phyloP scores from a whole-genome alignment of 1,284 basidiomycete species.

The Stygiomarasmius scandens region DNA sequence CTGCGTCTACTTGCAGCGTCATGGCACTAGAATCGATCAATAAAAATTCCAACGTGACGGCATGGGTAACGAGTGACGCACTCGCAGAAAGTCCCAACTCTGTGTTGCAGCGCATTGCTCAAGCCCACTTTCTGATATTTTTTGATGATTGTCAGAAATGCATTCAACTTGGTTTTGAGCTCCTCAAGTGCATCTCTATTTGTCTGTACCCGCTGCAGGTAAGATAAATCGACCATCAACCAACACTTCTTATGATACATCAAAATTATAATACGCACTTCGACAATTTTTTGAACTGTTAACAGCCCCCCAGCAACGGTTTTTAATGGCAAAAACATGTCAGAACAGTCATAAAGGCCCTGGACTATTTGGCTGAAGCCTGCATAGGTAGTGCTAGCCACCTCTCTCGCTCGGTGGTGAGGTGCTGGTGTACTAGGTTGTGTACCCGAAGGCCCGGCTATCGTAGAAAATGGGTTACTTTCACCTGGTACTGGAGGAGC shows the following conservation, averaged over 20 bases:
- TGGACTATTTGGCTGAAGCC: not conserved
- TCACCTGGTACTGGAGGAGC: too few relatives aligned
- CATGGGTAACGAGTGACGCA: not conserved
- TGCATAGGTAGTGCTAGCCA: not conserved
- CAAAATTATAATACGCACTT: constrained; percentile 2
- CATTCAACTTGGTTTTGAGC: not conserved
- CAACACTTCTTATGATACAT: too few relatives aligned
- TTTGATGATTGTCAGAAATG: not conserved
- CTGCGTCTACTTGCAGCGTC: too few relatives aligned
- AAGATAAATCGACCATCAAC: not conserved
- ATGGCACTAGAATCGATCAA: too few relatives aligned
- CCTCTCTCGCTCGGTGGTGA: not conserved
- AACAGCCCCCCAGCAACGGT: not conserved
- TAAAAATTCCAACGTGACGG: not conserved
- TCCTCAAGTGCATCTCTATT: constrained; percentile 2
- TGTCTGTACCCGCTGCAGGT: not conserved
- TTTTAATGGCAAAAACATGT: constrained; percentile 4
- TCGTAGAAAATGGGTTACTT: too few relatives aligned
- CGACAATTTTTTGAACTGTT: not conserved
- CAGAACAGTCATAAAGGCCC: constrained; percentile 1
- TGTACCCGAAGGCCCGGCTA: too few relatives aligned
- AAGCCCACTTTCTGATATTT: not conserved
- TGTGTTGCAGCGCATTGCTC: not conserved
- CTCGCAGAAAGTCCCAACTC: not conserved
- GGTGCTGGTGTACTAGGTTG: not conserved